Evolutionary conservation across 2,329 filamentous ascomycete genomes (phyloP).

Genomic region (Pseudogymnoascus sp.): DNA sequence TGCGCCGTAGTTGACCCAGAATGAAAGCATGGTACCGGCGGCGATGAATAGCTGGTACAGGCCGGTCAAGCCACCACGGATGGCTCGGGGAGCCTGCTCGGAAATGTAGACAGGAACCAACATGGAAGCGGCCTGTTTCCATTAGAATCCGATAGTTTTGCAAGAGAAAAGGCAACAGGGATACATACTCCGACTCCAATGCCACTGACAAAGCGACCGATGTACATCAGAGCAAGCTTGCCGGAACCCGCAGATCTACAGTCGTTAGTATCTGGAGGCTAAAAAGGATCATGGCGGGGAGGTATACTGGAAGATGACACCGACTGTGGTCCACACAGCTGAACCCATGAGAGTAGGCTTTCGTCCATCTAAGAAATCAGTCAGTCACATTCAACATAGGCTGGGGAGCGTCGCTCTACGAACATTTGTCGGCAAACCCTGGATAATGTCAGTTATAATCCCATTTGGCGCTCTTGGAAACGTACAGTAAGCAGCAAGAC

Average conservation of each 20-base stretch:
- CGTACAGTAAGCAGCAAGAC: conserved; percentile 39
- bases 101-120: conserved; percentile 40
- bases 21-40: conserved; percentile 33
- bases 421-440: conserved; percentile 29
- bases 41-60: conserved; percentile 44
- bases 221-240: conserved; percentile 55
- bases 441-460: not conserved
- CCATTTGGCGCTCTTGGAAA: conserved; percentile 4
- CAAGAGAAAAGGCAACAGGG: conserved; percentile 36
- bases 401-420: not conserved
- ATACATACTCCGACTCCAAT: conserved; percentile 33
- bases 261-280: not conserved
- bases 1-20: conserved; percentile 50
- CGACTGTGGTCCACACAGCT: conserved; percentile 50
- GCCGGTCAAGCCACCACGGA: conserved; percentile 43
- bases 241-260: conserved; percentile 44
- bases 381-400: not conserved
- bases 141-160: conserved; percentile 45
- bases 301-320: conserved; percentile 53
- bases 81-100: conserved; percentile 44
- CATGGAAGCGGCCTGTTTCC: conserved; percentile 37
- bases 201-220: conserved; percentile 51
- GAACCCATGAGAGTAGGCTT: conserved; percentile 43
- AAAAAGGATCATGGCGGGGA: not conserved
- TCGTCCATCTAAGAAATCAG: conserved; percentile 17